Evolutionary conservation across 768 basidiomycete genomes (phyloP).

Genomic region (Podaxis sp.): DNA sequence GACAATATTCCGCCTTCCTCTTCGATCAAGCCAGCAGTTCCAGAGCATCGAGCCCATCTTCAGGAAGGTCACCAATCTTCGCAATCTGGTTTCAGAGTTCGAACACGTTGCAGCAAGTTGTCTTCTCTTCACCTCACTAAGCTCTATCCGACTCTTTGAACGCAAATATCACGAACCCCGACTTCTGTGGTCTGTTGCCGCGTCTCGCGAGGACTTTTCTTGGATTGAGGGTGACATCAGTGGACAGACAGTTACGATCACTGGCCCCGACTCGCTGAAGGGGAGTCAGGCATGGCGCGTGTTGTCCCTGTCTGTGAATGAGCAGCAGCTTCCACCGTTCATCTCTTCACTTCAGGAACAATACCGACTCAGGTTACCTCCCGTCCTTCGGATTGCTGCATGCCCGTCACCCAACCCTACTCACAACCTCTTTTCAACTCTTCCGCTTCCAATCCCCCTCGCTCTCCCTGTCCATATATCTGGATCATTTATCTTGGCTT

Average conservation of each 20-base stretch:
- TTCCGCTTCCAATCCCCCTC: slow-evolving; percentile 40
- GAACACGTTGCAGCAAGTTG: slow-evolving; percentile 31
- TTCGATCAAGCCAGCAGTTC: slow-evolving; percentile 31
- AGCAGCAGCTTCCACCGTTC: not conserved
- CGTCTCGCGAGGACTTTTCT: slow-evolving; percentile 16
- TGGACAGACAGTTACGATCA: slow-evolving; percentile 3
- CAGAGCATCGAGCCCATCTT: slow-evolving; percentile 22
- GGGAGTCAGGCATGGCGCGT: slow-evolving; percentile 8
- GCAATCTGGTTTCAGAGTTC: slow-evolving; percentile 32
- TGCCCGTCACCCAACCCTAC: not conserved
- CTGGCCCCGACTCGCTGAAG: not conserved
- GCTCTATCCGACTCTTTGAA: slow-evolving; percentile 26
- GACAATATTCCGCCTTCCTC: slow-evolving; percentile 49
- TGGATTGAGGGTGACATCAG: not conserved
- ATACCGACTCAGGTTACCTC: not conserved
- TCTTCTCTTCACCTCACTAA: slow-evolving; percentile 40
- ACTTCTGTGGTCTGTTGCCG: slow-evolving; percentile 26
- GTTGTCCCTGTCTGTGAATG: not conserved
- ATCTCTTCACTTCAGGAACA: not conserved
- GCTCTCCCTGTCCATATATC: slow-evolving; percentile 46
- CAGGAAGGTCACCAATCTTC: slow-evolving; percentile 20
- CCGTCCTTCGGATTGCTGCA: slow-evolving; percentile 3
- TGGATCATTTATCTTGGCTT: slow-evolving; percentile 45
- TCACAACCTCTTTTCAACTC: slow-evolving; percentile 38
- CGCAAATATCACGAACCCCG: slow-evolving; percentile 18